Percentiles rank a stretch among this genome's conserved stretches.
These are phyloP conservation scores for Rhodotorula glutinis DNA, from an alignment of 1,284 basidiomycete genomes.

Conservation along the genomic window DNA sequence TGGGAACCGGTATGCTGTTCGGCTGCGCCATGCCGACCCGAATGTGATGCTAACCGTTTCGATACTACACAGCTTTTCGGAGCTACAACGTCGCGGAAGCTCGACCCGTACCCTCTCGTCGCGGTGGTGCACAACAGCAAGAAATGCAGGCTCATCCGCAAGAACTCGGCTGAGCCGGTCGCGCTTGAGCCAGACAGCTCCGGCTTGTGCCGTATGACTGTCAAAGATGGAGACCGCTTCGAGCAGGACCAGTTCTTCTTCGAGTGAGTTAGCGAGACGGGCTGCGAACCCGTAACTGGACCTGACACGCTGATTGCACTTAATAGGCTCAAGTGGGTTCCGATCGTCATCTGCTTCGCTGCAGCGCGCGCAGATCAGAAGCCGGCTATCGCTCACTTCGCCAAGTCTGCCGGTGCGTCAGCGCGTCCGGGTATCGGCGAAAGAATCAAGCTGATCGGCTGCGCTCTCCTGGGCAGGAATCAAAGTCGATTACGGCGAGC, in stretches of 20 bases:
- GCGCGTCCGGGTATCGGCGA: no score
- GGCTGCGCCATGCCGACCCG: no score
- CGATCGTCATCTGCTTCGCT: slow-evolving; percentile 18
- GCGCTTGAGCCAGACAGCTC: background rate
- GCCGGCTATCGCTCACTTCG: background rate
- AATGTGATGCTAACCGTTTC: no score
- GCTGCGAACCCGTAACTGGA: background rate
- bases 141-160: background rate
- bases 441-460: background rate
- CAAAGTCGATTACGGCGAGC: slow-evolving; percentile 22
- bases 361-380: slow-evolving; percentile 2
- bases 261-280: slow-evolving; percentile 4
- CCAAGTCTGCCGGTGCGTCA: slow-evolving; percentile 11
- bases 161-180: background rate
- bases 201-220: background rate
- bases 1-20: slow-evolving; percentile 19
- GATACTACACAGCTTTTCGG: no score
- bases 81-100: slow-evolving; percentile 8
- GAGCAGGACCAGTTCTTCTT: slow-evolving; percentile 5
- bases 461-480: slow-evolving; percentile 8
- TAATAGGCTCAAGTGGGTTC: slow-evolving; percentile 29
- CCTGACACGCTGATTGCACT: background rate
- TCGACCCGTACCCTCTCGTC: slow-evolving; percentile 27
- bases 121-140: background rate
- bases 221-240: slow-evolving; percentile 19